These are phyloP conservation scores for Huiozyma naganishii DNA, from an alignment of 805 yeast species.

Conservation along the genomic window DNA sequence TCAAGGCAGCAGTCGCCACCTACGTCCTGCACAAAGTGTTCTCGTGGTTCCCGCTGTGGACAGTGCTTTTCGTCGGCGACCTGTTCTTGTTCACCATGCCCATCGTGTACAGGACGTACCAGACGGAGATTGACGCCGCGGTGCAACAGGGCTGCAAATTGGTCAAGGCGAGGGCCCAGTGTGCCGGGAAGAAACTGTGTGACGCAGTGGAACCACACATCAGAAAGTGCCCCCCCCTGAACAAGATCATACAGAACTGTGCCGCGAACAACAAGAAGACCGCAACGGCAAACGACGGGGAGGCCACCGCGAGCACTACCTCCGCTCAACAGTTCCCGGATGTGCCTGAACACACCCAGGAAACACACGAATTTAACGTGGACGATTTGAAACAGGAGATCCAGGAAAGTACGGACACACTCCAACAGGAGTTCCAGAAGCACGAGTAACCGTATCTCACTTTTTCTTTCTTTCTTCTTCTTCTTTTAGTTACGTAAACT, in stretches of 20 bases:
- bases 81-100: conserved; percentile 67
- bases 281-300: conserved; percentile 13
- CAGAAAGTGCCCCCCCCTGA: conserved; percentile 55
- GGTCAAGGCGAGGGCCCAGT: conserved; percentile 41
- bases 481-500: no score
- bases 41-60: conserved; percentile 63
- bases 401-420: conserved; percentile 18
- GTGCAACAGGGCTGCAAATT: conserved; percentile 36
- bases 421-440: conserved; percentile 25
- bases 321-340: conserved; percentile 22
- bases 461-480: no score
- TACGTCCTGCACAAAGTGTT: conserved; percentile 62
- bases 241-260: conserved; percentile 33
- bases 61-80: conserved; percentile 47
- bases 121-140: conserved; percentile 64
- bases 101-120: conserved; percentile 57
- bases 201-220: conserved; percentile 52
- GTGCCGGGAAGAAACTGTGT: conserved; percentile 37
- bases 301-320: conserved; percentile 21
- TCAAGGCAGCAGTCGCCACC: conserved; percentile 58
- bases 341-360: conserved; percentile 31
- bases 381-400: conserved; percentile 12
- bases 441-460: no score
- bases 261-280: neutral
- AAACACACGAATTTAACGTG: conserved; percentile 16